Conservation (phyloP, 208 protist genomes). For the Crithidia bombi region DNA sequence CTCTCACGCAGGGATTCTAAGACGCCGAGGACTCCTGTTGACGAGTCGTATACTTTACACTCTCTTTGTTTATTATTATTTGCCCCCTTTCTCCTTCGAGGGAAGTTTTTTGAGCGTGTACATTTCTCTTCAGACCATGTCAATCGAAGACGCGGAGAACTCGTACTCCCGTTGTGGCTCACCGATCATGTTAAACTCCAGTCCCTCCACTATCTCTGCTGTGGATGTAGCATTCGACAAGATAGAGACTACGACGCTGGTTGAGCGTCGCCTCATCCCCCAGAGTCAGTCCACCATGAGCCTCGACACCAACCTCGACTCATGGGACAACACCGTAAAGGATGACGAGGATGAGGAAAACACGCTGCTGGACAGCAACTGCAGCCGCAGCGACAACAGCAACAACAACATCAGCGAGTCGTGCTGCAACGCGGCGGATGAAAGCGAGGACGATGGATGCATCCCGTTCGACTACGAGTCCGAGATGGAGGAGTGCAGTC, state of each 20-base stretch:
- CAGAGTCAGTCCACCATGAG: constrained; percentile 10
- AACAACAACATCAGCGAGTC: constrained; percentile 1
- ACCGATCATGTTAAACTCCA: background rate
- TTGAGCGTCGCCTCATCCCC: background rate
- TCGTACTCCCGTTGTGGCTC: constrained; percentile 13
- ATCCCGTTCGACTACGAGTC: constrained; percentile 61
- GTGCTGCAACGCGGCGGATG: background rate
- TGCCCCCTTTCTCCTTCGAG: background rate
- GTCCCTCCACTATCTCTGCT: background rate
- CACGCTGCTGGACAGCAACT: background rate
- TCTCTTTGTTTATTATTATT: background rate
- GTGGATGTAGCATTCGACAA: background rate
- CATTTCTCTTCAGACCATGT: constrained; percentile 8
- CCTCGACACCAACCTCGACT: constrained; percentile 12
- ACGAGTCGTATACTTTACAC: too few species aligned
- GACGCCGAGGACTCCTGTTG: too few species aligned
- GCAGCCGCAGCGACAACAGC: background rate
- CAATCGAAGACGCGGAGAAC: constrained; percentile 11
- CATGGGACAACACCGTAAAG: constrained; percentile 1
- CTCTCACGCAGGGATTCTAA: too few species aligned
- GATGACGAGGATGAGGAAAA: background rate
- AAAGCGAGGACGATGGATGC: constrained; percentile 14
- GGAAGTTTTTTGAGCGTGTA: constrained; percentile 12
- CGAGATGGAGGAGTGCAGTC: constrained; percentile 64
- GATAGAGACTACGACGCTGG: background rate